Evolutionary conservation across 306 rosid species (phyloP), one percentile per base, ranked within the genome.

Genomic region (Pachyrhizus erosus): DNA sequence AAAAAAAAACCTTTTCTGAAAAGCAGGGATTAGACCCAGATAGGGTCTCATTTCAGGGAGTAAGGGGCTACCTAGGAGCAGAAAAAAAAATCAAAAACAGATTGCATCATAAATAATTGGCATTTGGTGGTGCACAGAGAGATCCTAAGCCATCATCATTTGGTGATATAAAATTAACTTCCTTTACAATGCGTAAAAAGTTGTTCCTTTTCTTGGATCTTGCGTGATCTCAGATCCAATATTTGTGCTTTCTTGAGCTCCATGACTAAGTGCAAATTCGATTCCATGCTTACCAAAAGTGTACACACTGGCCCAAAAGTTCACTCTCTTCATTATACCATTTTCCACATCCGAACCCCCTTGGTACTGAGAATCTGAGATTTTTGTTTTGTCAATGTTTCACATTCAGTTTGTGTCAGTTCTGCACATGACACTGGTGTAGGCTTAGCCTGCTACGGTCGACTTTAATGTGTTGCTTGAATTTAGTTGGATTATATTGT

Each of bases 371-470:
- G 54, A 75, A 77, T 70, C 70, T 62, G 46, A 65, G 18, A 68
- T 69, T 55, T 60, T 64, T 83, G 83, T 83, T 75, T 87, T 80
- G 78, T 71, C 76, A 83, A 76, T 87, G 86, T 81, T 87, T 80
- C 83, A 72, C 70, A 57, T 73, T 83, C 78, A 52, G 78, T 65
- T 76, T 49, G 73, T 84, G 82, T 87, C 86, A 77, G 84, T 64
- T 62, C 51, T 87, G 73, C 85, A 83, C 83, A 87, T 83, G 87
- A 62, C 85, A 62, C 71, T 52, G 34, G 42, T 73, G 11, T 57
- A 70, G 78, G 62, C 33, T 77, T 54, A 26, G 62, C 37, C 68
- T 40, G 68, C 55, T 65, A 51, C 43, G 45, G 61, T 71, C 74
- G 72, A 58, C 78, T 75, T 85, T 46, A 72, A 70, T 58, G 65